Evolutionary conservation across 2,329 filamentous ascomycete genomes (phyloP), one percentile per base, ranked within the genome.

Genomic region (Cercospora citrullina): DNA sequence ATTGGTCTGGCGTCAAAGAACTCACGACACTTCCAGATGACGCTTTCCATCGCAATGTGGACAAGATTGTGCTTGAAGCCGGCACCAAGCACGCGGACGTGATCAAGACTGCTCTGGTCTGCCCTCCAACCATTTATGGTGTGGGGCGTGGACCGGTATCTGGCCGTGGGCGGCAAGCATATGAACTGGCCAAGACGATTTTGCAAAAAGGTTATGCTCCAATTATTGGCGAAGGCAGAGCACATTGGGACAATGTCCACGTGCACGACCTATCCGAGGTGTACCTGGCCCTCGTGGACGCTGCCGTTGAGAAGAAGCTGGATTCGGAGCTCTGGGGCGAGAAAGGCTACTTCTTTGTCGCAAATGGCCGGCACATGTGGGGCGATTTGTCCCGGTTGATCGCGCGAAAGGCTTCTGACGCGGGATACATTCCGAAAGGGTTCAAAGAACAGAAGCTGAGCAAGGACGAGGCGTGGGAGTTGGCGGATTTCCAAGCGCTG

Each of bases 291-390:
- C 81, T 91, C 0, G 83, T 85, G 2, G 65, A 69, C 26, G 71
- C 68, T 8, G 71, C 70, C 1, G 68, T 68, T 4, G 30, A 64
- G 33, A 76, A 81, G 8, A 79, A 80, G 14, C 74, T 75, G 2
- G 71, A 71, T 36, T 69, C 70, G 1, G 81, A 80, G 23, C 79
- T 83, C 0, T 92, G 90, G 84, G 89, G 89, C 2, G 78, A 78
- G 0, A 79, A 86, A 51, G 90, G 83, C 1, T 93, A 93, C 74
- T 92, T 88, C 79, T 87, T 93, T 68, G 82, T 85, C 3, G 88
- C 90, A 75, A 85, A 84, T 70, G 90, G 87, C 3, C 79, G 85
- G 61, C 87, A 90, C 75, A 79, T 79, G 26, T 93, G 90, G 90
- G 72, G 72, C 7, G 76, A 78, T 16, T 61, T 79, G 28, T 65